Evolutionary conservation across 2,329 filamentous ascomycete species (phyloP), one percentile per base, ranked within the genome.

Genomic region (Neodidymelliopsis sp.): DNA sequence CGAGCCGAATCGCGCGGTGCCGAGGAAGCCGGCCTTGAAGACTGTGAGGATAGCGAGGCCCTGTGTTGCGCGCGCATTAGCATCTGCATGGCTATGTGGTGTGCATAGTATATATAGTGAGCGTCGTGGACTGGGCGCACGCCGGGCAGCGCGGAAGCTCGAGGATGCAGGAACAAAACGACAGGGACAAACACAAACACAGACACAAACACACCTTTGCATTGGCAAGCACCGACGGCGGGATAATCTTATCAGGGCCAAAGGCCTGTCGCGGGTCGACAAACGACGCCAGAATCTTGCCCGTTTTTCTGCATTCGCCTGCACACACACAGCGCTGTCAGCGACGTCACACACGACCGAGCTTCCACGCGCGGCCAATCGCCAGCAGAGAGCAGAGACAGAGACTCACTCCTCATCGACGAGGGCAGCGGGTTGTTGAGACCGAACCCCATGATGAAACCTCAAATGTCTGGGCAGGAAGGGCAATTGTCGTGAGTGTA

Each of bases 221-320:
- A 74, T 90, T 90, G 58, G 89, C 88, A 64, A 99, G 86, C 63
- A 99, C 83, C 41, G 87, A 84, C 6, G 93, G 92, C 38, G 94
- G 94, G 64, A 99, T 99, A 71, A 99, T 87, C 75, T 97, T 97
- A 75, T 97, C 94, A 46, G 94, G 93, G 5, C 93, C 91, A 73
- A 97, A 96, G 15, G 93, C 79, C 78, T 97, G 93, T 69, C 87
- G 84, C 15, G 94, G 94, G 71, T 97, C 94, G 71, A 97, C 84
- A 73, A 99, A 99, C 10, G 92, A 96, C 34, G 89, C 84, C 62
- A 99, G 84, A 67, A 97, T 97, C 81, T 96, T 96, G 70, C 89
- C 89, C 71, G 91, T 94, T 77, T 99, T 99, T 75, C 89, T 94
- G 79, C 94, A 97, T 79, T 99, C 94, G 79, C 91, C 93, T 97